phyloP scores from a whole-genome alignment of 352 stramenopile species.

The Globisporangium heterothallicum region DNA sequence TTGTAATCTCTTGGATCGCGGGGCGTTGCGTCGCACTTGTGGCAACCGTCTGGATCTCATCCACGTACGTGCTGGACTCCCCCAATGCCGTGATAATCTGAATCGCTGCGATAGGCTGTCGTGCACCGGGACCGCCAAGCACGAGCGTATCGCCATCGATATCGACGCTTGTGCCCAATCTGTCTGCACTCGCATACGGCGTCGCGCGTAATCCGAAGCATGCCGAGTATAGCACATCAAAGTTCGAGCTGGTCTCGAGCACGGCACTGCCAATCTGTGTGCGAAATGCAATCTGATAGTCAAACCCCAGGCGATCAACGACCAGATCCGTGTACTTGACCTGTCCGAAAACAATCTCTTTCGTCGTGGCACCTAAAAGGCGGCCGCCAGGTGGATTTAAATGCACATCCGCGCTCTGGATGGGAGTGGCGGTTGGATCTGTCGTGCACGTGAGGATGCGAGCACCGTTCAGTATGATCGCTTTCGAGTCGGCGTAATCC shows the following conservation, averaged over 20 bases:
- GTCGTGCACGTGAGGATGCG: slow-evolving; percentile 66
- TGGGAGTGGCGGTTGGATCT: slow-evolving; percentile 20
- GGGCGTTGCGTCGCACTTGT: slow-evolving; percentile 50
- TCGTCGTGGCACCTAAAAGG: slow-evolving; percentile 32
- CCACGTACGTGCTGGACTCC: slow-evolving; percentile 40
- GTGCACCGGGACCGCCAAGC: slow-evolving; percentile 53
- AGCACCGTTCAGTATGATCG: slow-evolving; percentile 60
- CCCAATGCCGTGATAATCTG: slow-evolving; percentile 62
- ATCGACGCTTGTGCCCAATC: slow-evolving; percentile 57
- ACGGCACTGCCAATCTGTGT: slow-evolving; percentile 31
- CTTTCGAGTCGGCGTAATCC: slow-evolving; percentile 55
- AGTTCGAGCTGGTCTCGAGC: slow-evolving; percentile 43
- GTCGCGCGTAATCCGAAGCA: slow-evolving; percentile 60
- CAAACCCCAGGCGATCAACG: slow-evolving; percentile 63
- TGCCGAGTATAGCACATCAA: slow-evolving; percentile 70
- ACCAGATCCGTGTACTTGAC: slow-evolving; percentile 65
- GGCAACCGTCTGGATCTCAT: slow-evolving; percentile 68
- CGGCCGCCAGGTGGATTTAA: slow-evolving; percentile 68
- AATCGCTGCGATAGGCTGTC: slow-evolving; percentile 55
- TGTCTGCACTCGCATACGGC: slow-evolving; percentile 50
- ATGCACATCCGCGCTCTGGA: slow-evolving; percentile 62
- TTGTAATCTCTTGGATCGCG: slow-evolving; percentile 68
- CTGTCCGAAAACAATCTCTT: slow-evolving; percentile 52
- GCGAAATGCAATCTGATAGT: slow-evolving; percentile 61
- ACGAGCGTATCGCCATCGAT: slow-evolving; percentile 65